These are phyloP conservation scores for Fusarium sororula DNA, from an alignment of 2,329 filamentous ascomycete genomes.

Conservation along the genomic window DNA sequence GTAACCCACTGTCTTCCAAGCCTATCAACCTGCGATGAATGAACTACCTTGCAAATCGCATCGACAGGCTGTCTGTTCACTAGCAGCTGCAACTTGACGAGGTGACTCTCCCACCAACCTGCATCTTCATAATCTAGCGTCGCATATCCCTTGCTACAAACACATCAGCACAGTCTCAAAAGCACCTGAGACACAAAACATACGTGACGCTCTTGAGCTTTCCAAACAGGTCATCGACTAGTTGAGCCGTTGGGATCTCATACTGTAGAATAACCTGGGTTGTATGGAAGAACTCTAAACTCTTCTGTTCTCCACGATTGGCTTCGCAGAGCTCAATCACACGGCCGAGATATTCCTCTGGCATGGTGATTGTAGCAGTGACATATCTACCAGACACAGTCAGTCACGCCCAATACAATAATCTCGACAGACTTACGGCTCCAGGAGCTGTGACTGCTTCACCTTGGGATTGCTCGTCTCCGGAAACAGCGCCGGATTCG, in stretches of 20 bases:
- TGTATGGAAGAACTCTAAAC: slow-evolving; percentile 88
- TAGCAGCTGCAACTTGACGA: slow-evolving; percentile 89
- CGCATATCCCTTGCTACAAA: slow-evolving; percentile 81
- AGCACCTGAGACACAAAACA: slow-evolving; percentile 19
- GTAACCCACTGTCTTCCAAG: slow-evolving; percentile 88
- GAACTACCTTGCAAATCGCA: slow-evolving; percentile 90
- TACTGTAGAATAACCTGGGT: slow-evolving; percentile 97
- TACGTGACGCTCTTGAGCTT: slow-evolving; percentile 88
- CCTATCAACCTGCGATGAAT: slow-evolving; percentile 80
- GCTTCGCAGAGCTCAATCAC: slow-evolving; percentile 95
- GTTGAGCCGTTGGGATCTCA: slow-evolving; percentile 83
- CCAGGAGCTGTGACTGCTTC: slow-evolving; percentile 57
- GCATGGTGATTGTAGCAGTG: slow-evolving; percentile 84
- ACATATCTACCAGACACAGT: slow-evolving; percentile 63
- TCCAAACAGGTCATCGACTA: slow-evolving; percentile 97
- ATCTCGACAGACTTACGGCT: slow-evolving; percentile 52
- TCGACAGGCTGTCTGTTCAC: slow-evolving; percentile 96
- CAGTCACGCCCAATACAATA: neutral
- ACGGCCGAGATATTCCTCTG: slow-evolving; percentile 91
- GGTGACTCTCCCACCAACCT: slow-evolving; percentile 80
- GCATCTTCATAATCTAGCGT: slow-evolving; percentile 97
- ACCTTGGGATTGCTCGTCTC: slow-evolving; percentile 64
- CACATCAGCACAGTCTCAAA: neutral
- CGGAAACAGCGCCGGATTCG: slow-evolving; percentile 89
- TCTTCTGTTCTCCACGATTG: slow-evolving; percentile 87